Conservation (phyloP, 2,329 filamentous ascomycete genomes). For the Phoma sp. region DNA sequence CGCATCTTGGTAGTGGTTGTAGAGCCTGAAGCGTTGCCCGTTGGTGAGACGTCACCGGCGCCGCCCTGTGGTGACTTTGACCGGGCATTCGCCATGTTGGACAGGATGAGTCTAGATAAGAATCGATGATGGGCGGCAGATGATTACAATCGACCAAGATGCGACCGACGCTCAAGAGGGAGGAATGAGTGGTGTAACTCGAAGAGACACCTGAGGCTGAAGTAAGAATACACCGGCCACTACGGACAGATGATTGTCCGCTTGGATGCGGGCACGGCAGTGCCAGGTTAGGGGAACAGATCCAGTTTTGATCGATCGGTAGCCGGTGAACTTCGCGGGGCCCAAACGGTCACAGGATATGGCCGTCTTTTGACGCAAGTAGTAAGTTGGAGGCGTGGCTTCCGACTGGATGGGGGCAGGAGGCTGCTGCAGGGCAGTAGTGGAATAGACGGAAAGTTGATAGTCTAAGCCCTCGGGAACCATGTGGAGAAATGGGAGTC, state of each 20-base stretch:
- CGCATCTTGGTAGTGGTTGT: constrained; percentile 41
- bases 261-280: constrained; percentile 29
- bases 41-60: constrained; percentile 40
- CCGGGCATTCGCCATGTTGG: constrained; percentile 33
- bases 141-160: not conserved
- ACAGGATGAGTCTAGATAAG: not conserved
- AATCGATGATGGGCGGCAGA: not conserved
- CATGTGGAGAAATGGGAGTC: constrained; percentile 38
- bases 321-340: constrained; percentile 27
- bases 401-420: constrained; percentile 21
- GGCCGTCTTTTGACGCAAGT: constrained; percentile 11
- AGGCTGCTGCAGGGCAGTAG: constrained; percentile 22
- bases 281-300: constrained; percentile 33
- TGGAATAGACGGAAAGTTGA: constrained; percentile 13
- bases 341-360: constrained; percentile 17
- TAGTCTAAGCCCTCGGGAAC: constrained; percentile 28
- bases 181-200: not conserved
- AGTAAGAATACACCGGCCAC: constrained; percentile 23
- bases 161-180: not conserved
- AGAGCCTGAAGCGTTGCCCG: constrained; percentile 24
- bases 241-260: constrained; percentile 26
- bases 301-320: constrained; percentile 29
- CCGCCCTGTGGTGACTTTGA: constrained; percentile 27
- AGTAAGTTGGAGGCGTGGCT: constrained; percentile 19
- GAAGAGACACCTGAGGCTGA: constrained; percentile 12